phyloP scores from a whole-genome alignment of 495 filamentous ascomycete genomes.

The Neurospora hispaniola region DNA sequence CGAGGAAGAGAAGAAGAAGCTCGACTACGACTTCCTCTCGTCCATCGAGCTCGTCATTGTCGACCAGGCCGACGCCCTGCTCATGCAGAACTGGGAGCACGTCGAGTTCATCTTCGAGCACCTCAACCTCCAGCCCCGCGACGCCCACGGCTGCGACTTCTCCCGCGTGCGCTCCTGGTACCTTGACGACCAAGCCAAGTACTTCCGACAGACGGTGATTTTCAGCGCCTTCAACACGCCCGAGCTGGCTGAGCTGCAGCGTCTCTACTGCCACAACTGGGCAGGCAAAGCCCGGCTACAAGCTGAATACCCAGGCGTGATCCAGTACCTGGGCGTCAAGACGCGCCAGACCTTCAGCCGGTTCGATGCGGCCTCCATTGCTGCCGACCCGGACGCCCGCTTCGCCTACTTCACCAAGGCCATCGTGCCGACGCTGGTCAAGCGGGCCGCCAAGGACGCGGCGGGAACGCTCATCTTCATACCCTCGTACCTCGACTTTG shows the following conservation, averaged over 20 bases:
- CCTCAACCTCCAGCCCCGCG: conserved; percentile 80
- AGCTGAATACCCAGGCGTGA: conserved; percentile 53
- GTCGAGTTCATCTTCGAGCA: conserved; percentile 82
- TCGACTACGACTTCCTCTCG: conserved; percentile 83
- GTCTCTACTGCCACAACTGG: conserved; percentile 66
- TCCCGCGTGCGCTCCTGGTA: conserved; percentile 86
- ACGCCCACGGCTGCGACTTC: conserved; percentile 91
- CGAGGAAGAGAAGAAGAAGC: conserved; percentile 57
- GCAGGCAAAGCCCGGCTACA: conserved; percentile 64
- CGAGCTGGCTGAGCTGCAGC: conserved; percentile 72
- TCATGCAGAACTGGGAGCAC: conserved; percentile 99
- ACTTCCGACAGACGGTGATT: conserved; percentile 75
- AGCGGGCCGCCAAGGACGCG: conserved; percentile 43
- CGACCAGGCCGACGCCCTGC: conserved; percentile 85
- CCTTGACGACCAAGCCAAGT: conserved; percentile 69
- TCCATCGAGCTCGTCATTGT: conserved; percentile 84
- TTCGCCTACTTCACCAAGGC: conserved; percentile 84
- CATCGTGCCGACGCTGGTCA: conserved; percentile 59
- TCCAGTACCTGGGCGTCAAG: conserved; percentile 53
- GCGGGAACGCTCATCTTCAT: conserved; percentile 72
- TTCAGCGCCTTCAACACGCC: conserved; percentile 77
- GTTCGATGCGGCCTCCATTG: conserved; percentile 58
- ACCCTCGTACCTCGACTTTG: conserved; percentile 86
- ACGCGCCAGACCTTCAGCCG: conserved; percentile 83
- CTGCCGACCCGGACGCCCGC: conserved; percentile 73